These are phyloP conservation scores for Vanrija humicola DNA, from an alignment of 1,284 basidiomycete species.

Conservation along the genomic window DNA sequence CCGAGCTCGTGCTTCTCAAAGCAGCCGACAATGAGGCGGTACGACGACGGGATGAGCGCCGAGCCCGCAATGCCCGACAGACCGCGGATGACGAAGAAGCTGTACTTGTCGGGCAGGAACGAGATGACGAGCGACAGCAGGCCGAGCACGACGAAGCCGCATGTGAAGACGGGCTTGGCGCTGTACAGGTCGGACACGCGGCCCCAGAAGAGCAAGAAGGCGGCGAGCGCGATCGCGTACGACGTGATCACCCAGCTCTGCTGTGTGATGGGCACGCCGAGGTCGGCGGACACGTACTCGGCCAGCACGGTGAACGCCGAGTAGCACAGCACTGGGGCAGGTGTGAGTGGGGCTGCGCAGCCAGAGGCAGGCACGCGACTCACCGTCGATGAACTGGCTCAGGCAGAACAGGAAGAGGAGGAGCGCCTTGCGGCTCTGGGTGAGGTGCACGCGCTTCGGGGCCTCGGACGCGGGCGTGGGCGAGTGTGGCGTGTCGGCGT, in stretches of 20 bases:
- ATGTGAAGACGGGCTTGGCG: constrained; percentile 25
- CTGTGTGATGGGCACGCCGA: constrained; percentile 14
- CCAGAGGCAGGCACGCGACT: constrained; percentile 1
- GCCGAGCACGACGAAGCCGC: constrained; percentile 28
- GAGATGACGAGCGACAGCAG: constrained; percentile 29
- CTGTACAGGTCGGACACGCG: constrained; percentile 35
- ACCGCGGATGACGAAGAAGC: constrained; percentile 34
- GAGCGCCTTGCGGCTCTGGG: constrained; percentile 24
- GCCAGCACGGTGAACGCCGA: constrained; percentile 25
- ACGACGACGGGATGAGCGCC: constrained; percentile 28
- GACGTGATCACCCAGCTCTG: constrained; percentile 31
- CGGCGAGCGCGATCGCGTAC: constrained; percentile 31
- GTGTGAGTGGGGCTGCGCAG: not conserved
- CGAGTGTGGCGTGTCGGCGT: too few species aligned
- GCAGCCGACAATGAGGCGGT: constrained; percentile 29
- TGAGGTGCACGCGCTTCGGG: too few species aligned
- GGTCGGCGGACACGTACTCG: constrained; percentile 13
- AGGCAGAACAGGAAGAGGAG: constrained; percentile 27
- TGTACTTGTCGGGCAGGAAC: constrained; percentile 26
- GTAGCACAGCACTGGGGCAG: constrained; percentile 10
- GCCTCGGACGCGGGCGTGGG: too few species aligned
- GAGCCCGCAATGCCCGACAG: constrained; percentile 32
- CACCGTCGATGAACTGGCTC: constrained; percentile 28
- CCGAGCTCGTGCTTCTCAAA: constrained; percentile 25
- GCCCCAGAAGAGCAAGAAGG: constrained; percentile 34